These are phyloP conservation scores for Piper longum DNA, from an alignment of 164 flowering plant genomes.

Conservation along the genomic window DNA sequence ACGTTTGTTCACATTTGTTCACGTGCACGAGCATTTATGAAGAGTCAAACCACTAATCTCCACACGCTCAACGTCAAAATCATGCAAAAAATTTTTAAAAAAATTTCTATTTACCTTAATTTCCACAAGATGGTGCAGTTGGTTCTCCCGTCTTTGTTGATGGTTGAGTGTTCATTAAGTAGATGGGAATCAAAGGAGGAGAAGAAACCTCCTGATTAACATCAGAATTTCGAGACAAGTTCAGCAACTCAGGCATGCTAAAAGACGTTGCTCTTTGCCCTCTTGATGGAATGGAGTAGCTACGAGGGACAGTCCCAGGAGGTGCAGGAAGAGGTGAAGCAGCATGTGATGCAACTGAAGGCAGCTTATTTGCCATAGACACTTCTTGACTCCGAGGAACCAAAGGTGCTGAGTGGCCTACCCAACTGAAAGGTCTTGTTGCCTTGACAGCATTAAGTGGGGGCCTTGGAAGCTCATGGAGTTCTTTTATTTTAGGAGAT, in stretches of 20 bases:
- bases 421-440: conserved; percentile 20
- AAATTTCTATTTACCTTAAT: no score
- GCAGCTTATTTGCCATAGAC: conserved; percentile 23
- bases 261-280: conserved; percentile 43
- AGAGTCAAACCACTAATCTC: no score
- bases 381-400: conserved; percentile 25
- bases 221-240: conserved; percentile 19
- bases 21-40: no score
- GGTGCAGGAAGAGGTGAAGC: conserved; percentile 69
- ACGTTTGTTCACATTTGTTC: no score
- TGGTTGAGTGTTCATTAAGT: conserved; percentile 24
- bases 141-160: no score
- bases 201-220: conserved; percentile 32
- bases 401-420: conserved; percentile 67
- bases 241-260: conserved; percentile 30
- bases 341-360: conserved; percentile 16
- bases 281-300: conserved; percentile 82
- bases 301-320: conserved; percentile 48
- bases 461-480: conserved; percentile 94
- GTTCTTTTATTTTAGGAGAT: conserved; percentile 79
- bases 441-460: conserved; percentile 21
- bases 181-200: conserved; percentile 76
- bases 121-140: no score
- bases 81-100: no score
- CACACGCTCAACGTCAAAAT: no score